Evolutionary conservation across 2,329 filamentous ascomycete species (phyloP).

Genomic region (Aspergillus hortae): DNA sequence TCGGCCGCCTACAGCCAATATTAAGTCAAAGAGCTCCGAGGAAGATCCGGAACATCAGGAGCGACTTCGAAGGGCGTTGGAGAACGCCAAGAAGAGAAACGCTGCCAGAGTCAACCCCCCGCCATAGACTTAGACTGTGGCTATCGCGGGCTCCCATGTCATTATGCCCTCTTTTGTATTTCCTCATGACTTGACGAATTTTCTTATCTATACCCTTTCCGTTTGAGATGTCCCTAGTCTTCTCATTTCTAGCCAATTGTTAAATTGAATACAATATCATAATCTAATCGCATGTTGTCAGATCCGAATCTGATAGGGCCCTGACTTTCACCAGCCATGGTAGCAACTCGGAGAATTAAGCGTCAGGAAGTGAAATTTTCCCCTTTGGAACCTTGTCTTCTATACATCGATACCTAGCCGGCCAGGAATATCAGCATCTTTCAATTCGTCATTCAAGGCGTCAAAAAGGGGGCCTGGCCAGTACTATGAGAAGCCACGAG

Average conservation of each 20-base stretch:
- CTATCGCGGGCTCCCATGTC: background rate
- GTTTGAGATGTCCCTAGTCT: background rate
- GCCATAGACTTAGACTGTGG: background rate
- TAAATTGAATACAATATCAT: background rate
- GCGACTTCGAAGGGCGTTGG: constrained; percentile 48
- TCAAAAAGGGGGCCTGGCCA: no score
- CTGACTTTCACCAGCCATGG: no score
- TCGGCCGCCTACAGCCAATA: constrained; percentile 23
- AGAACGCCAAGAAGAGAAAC: constrained; percentile 55
- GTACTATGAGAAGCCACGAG: no score
- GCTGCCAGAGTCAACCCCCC: constrained; percentile 29
- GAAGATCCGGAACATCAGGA: constrained; percentile 44
- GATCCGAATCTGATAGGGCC: no score
- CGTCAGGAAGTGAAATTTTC: no score
- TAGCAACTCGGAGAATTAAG: no score
- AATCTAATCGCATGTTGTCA: no score
- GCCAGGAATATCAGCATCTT: no score
- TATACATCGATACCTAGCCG: no score
- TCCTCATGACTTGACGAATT: constrained; percentile 19
- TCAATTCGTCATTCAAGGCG: no score
- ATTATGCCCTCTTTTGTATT: background rate
- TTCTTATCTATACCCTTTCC: constrained; percentile 11
- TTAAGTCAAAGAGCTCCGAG: constrained; percentile 14
- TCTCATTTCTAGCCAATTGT: background rate
- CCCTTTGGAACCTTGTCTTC: no score